Evolutionary conservation across 768 basidiomycete genomes (phyloP), one percentile per base, ranked within the genome.

Genomic region (Tulasnella sp.): DNA sequence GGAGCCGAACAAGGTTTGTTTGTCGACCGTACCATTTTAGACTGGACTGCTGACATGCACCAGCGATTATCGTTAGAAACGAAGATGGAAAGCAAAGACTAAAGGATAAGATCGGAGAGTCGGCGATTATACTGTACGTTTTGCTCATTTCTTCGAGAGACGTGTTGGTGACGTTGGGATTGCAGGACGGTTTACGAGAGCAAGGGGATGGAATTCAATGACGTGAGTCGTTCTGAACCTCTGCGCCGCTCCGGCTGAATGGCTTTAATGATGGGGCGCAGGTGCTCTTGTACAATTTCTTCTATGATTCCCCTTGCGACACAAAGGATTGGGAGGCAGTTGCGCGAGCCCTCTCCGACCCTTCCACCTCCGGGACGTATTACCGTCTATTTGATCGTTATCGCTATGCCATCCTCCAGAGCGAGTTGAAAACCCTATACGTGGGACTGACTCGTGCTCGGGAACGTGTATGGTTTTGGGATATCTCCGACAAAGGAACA

Each of bases 241-340:
- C 3, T 31, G 9, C 7, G 15, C 15, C 14, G 27, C 27, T 23
- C 3, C 2, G 21, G 15, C 25, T 48, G 15, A 48, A 12, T 14
- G 14, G 27, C 23, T 7, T 14, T 3, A 48, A n/a, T n/a, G n/a
- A n/a, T n/a, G n/a, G n/a, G n/a, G n/a, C n/a, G n/a, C n/a, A 85
- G 83, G 83, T 87, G 4, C 70, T 87, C 1, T 62, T 87, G 6
- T 86, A 80, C 62, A 79, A 87, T 59, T 86, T 86, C 67, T 87
- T 87, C 61, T 73, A 77, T 29, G 81, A 83, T 61, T 86, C 85
- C 0, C 61, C 64, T 0, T 67, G 76, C 2, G 74, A 74, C 36
- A 53, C 65, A 1, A 67, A 75, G 0, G 79, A 79, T 45, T 86
- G 84, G 84, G 70, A 80, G 5, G 70, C 82, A 1, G 68, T 83